Base-by-base conservation (phyloP, 495 filamentous ascomycete genomes). In the Penicillium bialowiezense region DNA sequence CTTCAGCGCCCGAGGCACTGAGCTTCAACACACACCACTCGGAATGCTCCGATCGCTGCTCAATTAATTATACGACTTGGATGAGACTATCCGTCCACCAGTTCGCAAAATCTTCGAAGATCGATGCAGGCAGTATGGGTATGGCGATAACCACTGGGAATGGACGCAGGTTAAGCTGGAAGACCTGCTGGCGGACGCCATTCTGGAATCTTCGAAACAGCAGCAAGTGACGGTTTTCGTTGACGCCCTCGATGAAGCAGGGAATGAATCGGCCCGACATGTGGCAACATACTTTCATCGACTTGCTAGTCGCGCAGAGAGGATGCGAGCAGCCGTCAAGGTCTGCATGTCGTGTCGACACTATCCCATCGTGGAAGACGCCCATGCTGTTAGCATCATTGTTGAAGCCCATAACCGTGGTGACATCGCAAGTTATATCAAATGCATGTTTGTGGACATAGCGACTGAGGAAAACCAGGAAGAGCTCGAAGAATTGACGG, bases 181-280 rank as follows among this genome's bases (percentile, higher is more conserved):
- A 41, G 36, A 49, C 24, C 19, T 55, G n/a, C 28, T 59, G 2
- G 26, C 26, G 28, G 41, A 2, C 33, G 44, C 12, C 5, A 45
- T 59, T 7, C 18, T 59, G 17, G 35, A 32, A 35, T 55, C 23
- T 8, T 41, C 56, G 4, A 38, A 0, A 2, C 7, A 17, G 1
- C 15, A 46, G 2, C 42, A 35, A 1, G 20, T 62, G 13, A 50
- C 19, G 0, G 26, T 58, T 15, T 54, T 62, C 36, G 51, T 62
- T n/a, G 55, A 62, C 48, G 58, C 51, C 13, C 23, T 62, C 9
- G 55, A 62, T 44, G 58, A 61, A 41, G 41, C 52, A 15, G 57
- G 51, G 3, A 34, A 29, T 44, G 24, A 55, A 17, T 45, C 36
- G 4, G 56, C 48, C 24, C 34, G 41, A 23, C 15, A 23, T 18